These are phyloP conservation scores for Fusarium domesticum DNA, from an alignment of 2,329 filamentous ascomycete genomes.

Conservation along the genomic window DNA sequence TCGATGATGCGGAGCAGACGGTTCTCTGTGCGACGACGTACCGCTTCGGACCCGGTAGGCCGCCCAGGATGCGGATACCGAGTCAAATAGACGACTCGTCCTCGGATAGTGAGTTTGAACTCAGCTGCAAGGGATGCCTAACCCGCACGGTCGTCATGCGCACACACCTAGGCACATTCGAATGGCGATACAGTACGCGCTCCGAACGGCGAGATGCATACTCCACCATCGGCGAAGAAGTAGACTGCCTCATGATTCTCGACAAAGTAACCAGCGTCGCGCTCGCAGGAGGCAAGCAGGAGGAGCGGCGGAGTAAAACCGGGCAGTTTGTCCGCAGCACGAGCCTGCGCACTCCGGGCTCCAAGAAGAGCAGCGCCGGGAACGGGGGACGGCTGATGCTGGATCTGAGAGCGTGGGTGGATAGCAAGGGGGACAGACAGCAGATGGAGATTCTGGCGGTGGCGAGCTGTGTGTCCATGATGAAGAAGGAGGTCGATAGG, in stretches of 20 bases:
- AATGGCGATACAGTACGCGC: slow-evolving; percentile 54
- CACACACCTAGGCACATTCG: slow-evolving; percentile 49
- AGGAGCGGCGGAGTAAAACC: slow-evolving; percentile 34
- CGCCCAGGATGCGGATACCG: slow-evolving; percentile 43
- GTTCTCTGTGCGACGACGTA: slow-evolving; percentile 53
- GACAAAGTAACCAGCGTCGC: slow-evolving; percentile 43
- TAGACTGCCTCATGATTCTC: slow-evolving; percentile 48
- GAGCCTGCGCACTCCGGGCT: slow-evolving; percentile 40
- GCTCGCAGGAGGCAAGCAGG: slow-evolving; percentile 25
- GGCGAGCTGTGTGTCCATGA: slow-evolving; percentile 56
- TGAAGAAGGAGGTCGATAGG: slow-evolving; percentile 64
- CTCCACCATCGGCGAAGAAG: slow-evolving; percentile 22
- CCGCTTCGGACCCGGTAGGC: slow-evolving; percentile 52
- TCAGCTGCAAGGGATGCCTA: slow-evolving; percentile 38
- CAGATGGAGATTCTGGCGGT: slow-evolving; percentile 52
- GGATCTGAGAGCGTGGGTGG: slow-evolving; percentile 39
- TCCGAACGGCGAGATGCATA: slow-evolving; percentile 43
- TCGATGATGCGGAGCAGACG: slow-evolving; percentile 32
- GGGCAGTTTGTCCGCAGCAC: slow-evolving; percentile 44
- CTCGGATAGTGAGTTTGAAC: slow-evolving; percentile 20
- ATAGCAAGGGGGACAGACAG: slow-evolving; percentile 31
- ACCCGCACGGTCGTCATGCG: slow-evolving; percentile 47
- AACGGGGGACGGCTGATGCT: slow-evolving; percentile 50
- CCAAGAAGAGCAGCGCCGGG: slow-evolving; percentile 39
- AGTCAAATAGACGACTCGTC: slow-evolving; percentile 1